Evolutionary conservation across 1,139 yeast species (phyloP).

Genomic region (Yamadazyma trypodendri): DNA sequence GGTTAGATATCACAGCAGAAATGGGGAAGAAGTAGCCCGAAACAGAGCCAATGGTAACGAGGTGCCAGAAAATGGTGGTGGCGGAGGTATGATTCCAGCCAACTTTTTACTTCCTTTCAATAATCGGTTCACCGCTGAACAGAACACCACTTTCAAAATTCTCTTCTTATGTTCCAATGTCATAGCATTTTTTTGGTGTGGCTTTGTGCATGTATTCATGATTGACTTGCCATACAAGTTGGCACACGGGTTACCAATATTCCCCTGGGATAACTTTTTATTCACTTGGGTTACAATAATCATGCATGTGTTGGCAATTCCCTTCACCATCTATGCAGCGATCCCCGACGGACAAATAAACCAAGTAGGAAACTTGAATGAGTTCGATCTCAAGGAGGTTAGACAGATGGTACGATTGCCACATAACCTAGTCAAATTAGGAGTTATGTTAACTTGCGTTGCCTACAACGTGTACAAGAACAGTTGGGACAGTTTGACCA

Average conservation of each 20-base stretch:
- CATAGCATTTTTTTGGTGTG: constrained; percentile 9
- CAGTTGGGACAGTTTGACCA: neutral
- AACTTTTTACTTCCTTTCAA: constrained; percentile 1
- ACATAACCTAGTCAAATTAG: neutral
- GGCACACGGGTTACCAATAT: constrained; percentile 7
- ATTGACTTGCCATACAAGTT: constrained; percentile 24
- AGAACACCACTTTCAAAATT: neutral
- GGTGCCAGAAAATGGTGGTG: neutral
- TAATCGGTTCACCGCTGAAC: neutral
- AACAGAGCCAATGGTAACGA: neutral
- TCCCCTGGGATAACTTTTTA: constrained; percentile 1
- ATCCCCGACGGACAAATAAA: neutral
- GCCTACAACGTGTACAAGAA: neutral
- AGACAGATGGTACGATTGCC: neutral
- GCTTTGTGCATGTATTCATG: constrained; percentile 27
- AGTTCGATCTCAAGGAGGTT: neutral
- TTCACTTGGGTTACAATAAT: neutral
- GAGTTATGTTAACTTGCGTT: neutral
- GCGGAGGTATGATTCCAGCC: no score
- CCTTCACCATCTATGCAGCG: constrained; percentile 2
- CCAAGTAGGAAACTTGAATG: neutral
- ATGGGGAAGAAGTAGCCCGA: neutral
- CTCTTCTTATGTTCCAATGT: constrained; percentile 1
- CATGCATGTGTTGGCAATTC: neutral
- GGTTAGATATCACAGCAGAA: constrained; percentile 8